Conservation (phyloP, 164 flowering plant species). For the Santalum album region DNA sequence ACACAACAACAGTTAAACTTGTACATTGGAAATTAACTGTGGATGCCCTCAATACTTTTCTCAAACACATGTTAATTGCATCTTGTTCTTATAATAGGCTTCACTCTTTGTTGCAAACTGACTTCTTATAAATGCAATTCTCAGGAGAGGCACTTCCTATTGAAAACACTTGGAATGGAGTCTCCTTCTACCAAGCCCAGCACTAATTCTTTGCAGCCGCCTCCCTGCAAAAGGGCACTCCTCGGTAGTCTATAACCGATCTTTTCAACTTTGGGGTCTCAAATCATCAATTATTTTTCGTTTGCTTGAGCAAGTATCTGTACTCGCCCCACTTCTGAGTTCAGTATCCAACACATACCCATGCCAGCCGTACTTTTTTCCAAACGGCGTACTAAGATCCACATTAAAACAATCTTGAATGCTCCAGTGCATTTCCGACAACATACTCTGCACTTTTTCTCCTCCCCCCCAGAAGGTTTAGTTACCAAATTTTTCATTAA, state of each 20-base stretch:
- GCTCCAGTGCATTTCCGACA: constrained; percentile 33
- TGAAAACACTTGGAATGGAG: constrained; percentile 70
- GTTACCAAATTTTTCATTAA: constrained; percentile 3
- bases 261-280: constrained; percentile 11
- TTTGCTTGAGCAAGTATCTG: constrained; percentile 2
- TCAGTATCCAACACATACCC: constrained; percentile 28
- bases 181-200: constrained; percentile 40
- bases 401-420: constrained; percentile 35
- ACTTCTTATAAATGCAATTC: constrained; percentile 12
- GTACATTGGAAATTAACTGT: too few relatives aligned
- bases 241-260: constrained; percentile 61
- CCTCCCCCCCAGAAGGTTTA: too few relatives aligned
- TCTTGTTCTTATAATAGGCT: background rate
- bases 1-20: too few relatives aligned
- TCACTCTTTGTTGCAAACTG: background rate
- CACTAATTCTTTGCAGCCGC: constrained; percentile 42
- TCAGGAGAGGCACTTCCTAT: constrained; percentile 82
- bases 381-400: constrained; percentile 36
- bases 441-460: constrained; percentile 4
- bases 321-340: constrained; percentile 8
- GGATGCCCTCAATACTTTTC: too few relatives aligned
- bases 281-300: constrained; percentile 7
- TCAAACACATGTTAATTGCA: too few relatives aligned
- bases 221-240: constrained; percentile 83
- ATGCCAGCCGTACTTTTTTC: constrained; percentile 37